Percentiles rank a stretch among this genome's conserved stretches.
Evolutionary conservation across 2,329 filamentous ascomycete species (phyloP).

Genomic region (Botrytis elliptica): DNA sequence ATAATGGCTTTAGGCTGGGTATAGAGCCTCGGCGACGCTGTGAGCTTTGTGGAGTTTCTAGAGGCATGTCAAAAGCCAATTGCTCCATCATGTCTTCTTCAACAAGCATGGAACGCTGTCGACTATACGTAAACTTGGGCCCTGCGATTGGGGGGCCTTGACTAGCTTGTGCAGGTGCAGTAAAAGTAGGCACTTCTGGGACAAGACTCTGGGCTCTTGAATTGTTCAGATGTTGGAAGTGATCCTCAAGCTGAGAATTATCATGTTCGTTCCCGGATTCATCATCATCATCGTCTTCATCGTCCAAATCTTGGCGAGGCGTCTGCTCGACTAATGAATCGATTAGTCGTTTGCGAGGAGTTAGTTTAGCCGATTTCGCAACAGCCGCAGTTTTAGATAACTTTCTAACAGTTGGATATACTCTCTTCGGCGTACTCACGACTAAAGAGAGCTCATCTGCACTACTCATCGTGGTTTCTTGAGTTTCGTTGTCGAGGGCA

Average conservation of each 20-base stretch:
- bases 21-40: constrained; percentile 34
- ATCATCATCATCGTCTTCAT: constrained; percentile 23
- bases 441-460: constrained; percentile 15
- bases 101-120: constrained; percentile 39
- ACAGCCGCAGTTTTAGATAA: constrained; percentile 25
- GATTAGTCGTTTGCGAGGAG: constrained; percentile 36
- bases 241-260: constrained; percentile 19
- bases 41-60: constrained; percentile 24
- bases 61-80: constrained; percentile 36
- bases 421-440: constrained; percentile 4
- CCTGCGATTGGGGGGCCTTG: constrained; percentile 35
- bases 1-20: constrained; percentile 32
- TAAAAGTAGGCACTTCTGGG: constrained; percentile 19
- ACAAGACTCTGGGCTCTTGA: constrained; percentile 28
- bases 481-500: not conserved
- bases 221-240: not conserved
- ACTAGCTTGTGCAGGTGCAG: constrained; percentile 26
- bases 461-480: not conserved
- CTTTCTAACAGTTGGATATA: constrained; percentile 6
- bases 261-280: constrained; percentile 19
- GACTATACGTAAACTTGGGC: constrained; percentile 39
- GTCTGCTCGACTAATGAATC: constrained; percentile 39
- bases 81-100: constrained; percentile 38
- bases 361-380: constrained; percentile 26
- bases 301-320: constrained; percentile 22